These are phyloP conservation scores for Colletotrichum musae DNA, from an alignment of 2,329 filamentous ascomycete genomes.

Conservation along the genomic window DNA sequence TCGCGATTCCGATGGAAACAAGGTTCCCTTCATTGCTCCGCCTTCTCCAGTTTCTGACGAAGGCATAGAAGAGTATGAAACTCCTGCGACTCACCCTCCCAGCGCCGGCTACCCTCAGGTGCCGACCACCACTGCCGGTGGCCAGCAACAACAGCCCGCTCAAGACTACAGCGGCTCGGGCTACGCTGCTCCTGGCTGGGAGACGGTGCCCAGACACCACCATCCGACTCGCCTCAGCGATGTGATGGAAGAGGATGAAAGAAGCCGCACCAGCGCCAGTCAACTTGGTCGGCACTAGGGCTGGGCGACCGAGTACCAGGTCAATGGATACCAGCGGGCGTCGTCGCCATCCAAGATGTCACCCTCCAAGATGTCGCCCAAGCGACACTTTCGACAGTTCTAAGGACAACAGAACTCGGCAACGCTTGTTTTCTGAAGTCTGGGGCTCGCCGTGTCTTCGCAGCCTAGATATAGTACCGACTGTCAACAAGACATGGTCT, in stretches of 20 bases:
- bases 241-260: constrained; percentile 88
- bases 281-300: constrained; percentile 50
- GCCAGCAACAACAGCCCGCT: constrained; percentile 38
- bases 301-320: neutral
- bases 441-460: neutral
- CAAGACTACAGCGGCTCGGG: constrained; percentile 77
- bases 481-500: neutral
- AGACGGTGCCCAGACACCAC: constrained; percentile 82
- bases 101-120: constrained; percentile 49
- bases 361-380: neutral
- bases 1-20: constrained; percentile 72
- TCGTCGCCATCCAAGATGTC: neutral
- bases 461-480: neutral
- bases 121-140: constrained; percentile 53
- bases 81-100: constrained; percentile 60
- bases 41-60: constrained; percentile 65
- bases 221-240: constrained; percentile 92
- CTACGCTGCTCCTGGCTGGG: constrained; percentile 81
- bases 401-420: constrained; percentile 9
- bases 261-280: constrained; percentile 81
- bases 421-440: neutral
- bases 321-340: neutral
- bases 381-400: neutral
- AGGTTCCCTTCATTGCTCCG: constrained; percentile 66
- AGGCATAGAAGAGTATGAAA: constrained; percentile 71